A percentile compares a stretch with the other conserved stretches of the same genome.
Evolutionary conservation across 73 alveolate species (phyloP).

Genomic region (Uronychia binucleata): DNA sequence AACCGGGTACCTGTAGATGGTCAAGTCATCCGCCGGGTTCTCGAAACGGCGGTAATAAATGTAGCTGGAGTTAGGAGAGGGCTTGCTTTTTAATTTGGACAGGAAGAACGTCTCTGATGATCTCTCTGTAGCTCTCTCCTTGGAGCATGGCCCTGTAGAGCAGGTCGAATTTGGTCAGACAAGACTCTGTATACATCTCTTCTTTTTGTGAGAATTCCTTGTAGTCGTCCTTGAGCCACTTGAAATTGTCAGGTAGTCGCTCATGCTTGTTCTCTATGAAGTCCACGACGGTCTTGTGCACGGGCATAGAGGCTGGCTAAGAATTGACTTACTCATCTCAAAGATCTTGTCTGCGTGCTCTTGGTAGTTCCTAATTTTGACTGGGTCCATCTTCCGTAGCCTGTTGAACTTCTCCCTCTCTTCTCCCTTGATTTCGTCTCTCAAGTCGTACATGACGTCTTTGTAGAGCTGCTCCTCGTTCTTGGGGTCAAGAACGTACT

Average conservation of each 20-base stretch:
- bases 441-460: slow-evolving; percentile 47
- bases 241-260: slow-evolving; percentile 34
- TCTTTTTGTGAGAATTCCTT: slow-evolving; percentile 19
- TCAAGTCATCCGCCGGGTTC: slow-evolving; percentile 37
- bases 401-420: background rate
- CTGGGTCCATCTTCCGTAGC: slow-evolving; percentile 15
- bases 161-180: slow-evolving; percentile 14
- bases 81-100: slow-evolving; percentile 19
- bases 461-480: slow-evolving; percentile 50
- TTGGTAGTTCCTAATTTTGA: slow-evolving; percentile 16
- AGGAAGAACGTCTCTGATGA: slow-evolving; percentile 16
- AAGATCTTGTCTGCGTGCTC: background rate
- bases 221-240: slow-evolving; percentile 27
- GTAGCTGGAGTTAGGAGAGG: background rate
- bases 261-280: slow-evolving; percentile 1
- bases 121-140: slow-evolving; percentile 27
- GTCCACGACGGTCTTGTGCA: background rate
- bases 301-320: slow-evolving; percentile 11
- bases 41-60: slow-evolving; percentile 40
- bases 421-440: slow-evolving; percentile 26
- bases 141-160: slow-evolving; percentile 2
- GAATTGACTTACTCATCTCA: background rate
- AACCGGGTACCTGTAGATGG: slow-evolving; percentile 51
- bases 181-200: slow-evolving; percentile 1
- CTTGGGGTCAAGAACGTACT: slow-evolving; percentile 25